These are phyloP conservation scores for Diplodia mutila DNA, from an alignment of 2,329 filamentous ascomycete genomes.

Conservation along the genomic window DNA sequence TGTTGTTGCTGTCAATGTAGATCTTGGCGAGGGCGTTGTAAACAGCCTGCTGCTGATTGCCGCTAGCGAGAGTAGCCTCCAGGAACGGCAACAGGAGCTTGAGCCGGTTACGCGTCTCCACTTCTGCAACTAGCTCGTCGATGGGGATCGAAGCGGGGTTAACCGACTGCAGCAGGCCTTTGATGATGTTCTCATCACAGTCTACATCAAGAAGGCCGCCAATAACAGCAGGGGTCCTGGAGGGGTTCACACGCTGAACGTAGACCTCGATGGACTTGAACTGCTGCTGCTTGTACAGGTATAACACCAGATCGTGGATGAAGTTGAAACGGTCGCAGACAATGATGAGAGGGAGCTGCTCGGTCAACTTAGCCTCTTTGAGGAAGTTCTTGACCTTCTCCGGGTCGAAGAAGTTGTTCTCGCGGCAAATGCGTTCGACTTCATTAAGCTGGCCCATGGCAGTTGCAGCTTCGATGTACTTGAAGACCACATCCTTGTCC, in stretches of 20 bases:
- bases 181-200: constrained; percentile 96
- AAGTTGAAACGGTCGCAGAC: constrained; percentile 99
- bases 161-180: constrained; percentile 83
- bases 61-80: constrained; percentile 83
- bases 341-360: constrained; percentile 95
- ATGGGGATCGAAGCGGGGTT: constrained; percentile 86
- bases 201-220: constrained; percentile 95
- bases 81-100: constrained; percentile 97
- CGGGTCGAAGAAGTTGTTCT: constrained; percentile 83
- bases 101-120: constrained; percentile 93
- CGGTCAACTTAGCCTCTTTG: constrained; percentile 89
- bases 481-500: constrained; percentile 95
- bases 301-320: constrained; percentile 93
- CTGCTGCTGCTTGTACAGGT: constrained; percentile 98
- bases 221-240: constrained; percentile 87
- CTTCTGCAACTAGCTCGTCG: constrained; percentile 89
- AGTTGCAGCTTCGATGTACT: constrained; percentile 97
- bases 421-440: constrained; percentile 94
- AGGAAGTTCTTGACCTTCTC: constrained; percentile 99
- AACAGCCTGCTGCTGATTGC: constrained; percentile 94
- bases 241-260: constrained; percentile 93
- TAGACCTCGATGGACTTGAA: constrained; percentile 99
- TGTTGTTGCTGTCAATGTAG: constrained; percentile 98
- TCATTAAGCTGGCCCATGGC: constrained; percentile 92
- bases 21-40: constrained; percentile 99